Percentiles rank a stretch among this genome's conserved stretches.
phyloP scores from a whole-genome alignment of 2,329 filamentous ascomycete genomes.

The Fonsecaea pedrosoi region DNA sequence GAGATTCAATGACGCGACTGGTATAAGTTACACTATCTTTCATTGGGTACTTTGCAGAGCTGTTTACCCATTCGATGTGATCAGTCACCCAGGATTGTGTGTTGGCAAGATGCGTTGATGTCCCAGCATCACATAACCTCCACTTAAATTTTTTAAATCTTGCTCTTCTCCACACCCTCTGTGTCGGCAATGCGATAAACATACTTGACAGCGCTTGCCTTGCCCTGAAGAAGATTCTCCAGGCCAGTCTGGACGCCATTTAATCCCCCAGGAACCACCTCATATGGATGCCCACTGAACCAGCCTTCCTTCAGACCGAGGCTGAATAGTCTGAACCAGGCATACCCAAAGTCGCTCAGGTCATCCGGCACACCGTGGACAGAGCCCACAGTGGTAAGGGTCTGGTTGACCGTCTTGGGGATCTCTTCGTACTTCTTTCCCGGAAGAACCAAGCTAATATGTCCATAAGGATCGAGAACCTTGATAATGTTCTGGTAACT shows the following conservation, averaged over 20 bases:
- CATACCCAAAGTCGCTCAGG: slow-evolving; percentile 52
- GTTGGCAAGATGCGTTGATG: not conserved
- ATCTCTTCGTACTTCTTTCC: slow-evolving; percentile 32
- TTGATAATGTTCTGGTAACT: slow-evolving; percentile 55
- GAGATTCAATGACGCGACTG: not conserved
- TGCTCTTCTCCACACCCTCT: slow-evolving; percentile 27
- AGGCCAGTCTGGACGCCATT: slow-evolving; percentile 61
- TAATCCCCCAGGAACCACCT: slow-evolving; percentile 61
- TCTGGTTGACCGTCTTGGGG: slow-evolving; percentile 32
- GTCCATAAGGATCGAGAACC: slow-evolving; percentile 48
- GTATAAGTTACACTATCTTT: not conserved
- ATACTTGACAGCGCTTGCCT: slow-evolving; percentile 69
- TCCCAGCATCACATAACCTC: not conserved
- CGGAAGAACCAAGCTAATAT: slow-evolving; percentile 35
- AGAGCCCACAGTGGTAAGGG: slow-evolving; percentile 33
- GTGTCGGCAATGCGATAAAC: slow-evolving; percentile 64
- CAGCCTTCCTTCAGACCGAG: slow-evolving; percentile 57
- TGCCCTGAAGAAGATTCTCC: slow-evolving; percentile 63
- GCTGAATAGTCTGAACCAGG: slow-evolving; percentile 54
- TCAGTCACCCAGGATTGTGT: not conserved
- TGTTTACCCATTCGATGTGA: not conserved
- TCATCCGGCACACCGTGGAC: slow-evolving; percentile 36
- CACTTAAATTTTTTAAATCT: slow-evolving; percentile 20
- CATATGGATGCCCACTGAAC: slow-evolving; percentile 58
- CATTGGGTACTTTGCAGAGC: not conserved